Percentiles rank a stretch among this genome's conserved stretches.
phyloP scores from a whole-genome alignment of 306 rosid species.

The Lithocarpus polystachyus region DNA sequence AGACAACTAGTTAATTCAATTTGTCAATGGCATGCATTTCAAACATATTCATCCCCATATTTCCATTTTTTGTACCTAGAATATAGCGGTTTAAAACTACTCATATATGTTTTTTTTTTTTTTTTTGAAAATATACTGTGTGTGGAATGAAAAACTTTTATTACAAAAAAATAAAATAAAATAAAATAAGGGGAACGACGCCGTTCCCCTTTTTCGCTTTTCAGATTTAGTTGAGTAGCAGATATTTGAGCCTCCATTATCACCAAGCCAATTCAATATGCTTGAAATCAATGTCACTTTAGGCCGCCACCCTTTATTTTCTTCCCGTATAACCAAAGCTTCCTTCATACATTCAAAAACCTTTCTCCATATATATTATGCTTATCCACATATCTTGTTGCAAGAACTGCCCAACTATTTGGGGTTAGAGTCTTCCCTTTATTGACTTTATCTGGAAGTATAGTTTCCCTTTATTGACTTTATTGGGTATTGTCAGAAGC shows the following conservation, averaged over 20 bases:
- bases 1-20: not conserved
- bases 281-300: constrained; percentile 29
- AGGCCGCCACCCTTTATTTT: constrained; percentile 62
- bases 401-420: constrained; percentile 63
- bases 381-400: constrained; percentile 50
- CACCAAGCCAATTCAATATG: constrained; percentile 36
- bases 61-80: no score
- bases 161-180: no score
- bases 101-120: no score
- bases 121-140: no score
- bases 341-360: constrained; percentile 54
- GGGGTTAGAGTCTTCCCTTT: constrained; percentile 49
- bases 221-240: no score
- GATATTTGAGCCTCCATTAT: not conserved
- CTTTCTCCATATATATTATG: constrained; percentile 65
- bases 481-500: constrained; percentile 35
- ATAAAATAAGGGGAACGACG: no score
- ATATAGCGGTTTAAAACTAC: no score
- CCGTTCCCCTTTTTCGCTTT: no score
- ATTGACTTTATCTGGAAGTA: no score
- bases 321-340: constrained; percentile 37
- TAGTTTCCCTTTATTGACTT: constrained; percentile 30
- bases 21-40: no score
- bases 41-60: no score
- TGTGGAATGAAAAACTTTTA: no score